Evolutionary conservation across 257 asterid species (phyloP).

Genomic region (Osmanthus fragrans): DNA sequence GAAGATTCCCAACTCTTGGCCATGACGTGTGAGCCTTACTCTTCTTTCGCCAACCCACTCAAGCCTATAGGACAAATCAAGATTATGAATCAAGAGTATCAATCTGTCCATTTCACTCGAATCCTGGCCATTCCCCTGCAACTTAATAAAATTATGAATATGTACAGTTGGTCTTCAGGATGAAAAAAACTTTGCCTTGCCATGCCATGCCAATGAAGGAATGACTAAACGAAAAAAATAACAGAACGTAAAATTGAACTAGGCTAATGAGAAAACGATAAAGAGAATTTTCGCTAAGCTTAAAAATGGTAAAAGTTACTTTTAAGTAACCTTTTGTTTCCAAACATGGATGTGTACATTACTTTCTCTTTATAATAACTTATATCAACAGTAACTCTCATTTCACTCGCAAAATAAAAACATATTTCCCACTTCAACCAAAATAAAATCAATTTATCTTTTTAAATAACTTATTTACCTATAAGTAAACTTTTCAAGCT

Average conservation of each 20-base stretch:
- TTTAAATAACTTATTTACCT: background rate
- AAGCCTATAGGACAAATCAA: constrained; percentile 82
- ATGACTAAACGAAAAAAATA: background rate
- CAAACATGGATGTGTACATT: background rate
- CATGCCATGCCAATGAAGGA: constrained; percentile 1
- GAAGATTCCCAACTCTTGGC: constrained; percentile 74
- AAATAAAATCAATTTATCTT: background rate
- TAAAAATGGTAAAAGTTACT: no score
- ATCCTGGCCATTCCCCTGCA: constrained; percentile 56
- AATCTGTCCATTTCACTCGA: constrained; percentile 64
- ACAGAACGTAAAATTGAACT: background rate
- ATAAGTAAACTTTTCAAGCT: no score
- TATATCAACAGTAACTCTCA: no score
- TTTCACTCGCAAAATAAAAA: background rate
- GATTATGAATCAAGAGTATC: constrained; percentile 71
- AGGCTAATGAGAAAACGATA: background rate
- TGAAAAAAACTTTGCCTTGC: background rate
- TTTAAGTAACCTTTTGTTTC: background rate
- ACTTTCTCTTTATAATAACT: background rate
- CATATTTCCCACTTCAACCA: background rate
- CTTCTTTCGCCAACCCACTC: constrained; percentile 82
- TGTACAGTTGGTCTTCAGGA: background rate
- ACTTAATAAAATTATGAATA: constrained; percentile 21
- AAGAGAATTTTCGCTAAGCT: background rate
- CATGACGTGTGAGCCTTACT: constrained; percentile 75